Evolutionary conservation across 768 basidiomycete species (phyloP).

Genomic region (Termitomyces sp.): DNA sequence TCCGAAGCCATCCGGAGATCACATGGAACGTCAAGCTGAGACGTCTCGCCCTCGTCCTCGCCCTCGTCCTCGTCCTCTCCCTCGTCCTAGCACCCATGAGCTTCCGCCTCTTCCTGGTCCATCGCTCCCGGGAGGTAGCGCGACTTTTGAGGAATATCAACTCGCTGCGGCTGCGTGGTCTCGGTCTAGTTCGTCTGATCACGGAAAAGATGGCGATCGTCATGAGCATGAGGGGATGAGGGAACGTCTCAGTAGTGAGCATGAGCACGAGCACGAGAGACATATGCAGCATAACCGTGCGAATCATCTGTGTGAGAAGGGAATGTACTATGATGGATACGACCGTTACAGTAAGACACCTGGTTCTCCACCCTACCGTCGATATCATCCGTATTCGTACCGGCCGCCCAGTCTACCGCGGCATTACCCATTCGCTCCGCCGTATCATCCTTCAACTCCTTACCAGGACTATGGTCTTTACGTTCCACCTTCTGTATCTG

Average conservation of each 20-base stretch:
- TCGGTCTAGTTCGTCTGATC: neutral
- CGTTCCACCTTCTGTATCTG: neutral
- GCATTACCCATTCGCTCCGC: neutral
- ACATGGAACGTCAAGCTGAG: neutral
- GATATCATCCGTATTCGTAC: slow-evolving; percentile 4
- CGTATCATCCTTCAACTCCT: neutral
- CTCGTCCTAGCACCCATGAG: neutral
- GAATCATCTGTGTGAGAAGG: neutral
- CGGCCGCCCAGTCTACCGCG: neutral
- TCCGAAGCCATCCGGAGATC: neutral
- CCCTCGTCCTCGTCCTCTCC: too few relatives aligned
- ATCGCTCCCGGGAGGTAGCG: neutral
- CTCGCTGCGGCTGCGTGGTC: slow-evolving; percentile 9
- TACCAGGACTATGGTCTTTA: neutral
- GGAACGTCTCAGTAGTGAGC: neutral
- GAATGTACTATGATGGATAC: neutral
- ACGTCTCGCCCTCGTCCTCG: neutral
- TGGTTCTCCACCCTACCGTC: neutral
- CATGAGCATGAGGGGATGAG: neutral
- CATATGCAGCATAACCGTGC: neutral
- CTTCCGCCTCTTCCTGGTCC: slow-evolving; percentile 8
- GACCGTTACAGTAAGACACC: neutral
- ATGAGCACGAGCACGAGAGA: neutral
- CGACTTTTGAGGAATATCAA: slow-evolving; percentile 2
- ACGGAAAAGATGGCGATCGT: neutral